A percentile compares a stretch with the other conserved stretches of the same genome.
Evolutionary conservation across 1,139 yeast species (phyloP).

Genomic region (Lodderomyces beijingensis): DNA sequence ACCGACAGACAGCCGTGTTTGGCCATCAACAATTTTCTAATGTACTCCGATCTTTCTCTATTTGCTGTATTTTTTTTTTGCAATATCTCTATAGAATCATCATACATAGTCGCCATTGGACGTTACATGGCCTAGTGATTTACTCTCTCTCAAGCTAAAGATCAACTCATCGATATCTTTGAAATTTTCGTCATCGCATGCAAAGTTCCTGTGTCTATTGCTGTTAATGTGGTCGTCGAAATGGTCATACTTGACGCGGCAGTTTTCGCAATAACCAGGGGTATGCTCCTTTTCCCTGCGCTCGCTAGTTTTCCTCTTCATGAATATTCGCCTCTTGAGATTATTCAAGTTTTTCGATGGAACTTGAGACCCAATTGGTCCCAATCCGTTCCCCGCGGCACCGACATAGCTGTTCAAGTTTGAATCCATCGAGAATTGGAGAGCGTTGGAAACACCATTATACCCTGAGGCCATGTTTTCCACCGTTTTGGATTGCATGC

Average conservation of each 20-base stretch:
- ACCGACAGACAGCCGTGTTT: conserved; percentile 1
- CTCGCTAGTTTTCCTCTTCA: conserved; percentile 34
- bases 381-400: conserved; percentile 61
- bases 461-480: conserved; percentile 78
- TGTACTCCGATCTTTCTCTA: no score
- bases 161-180: conserved; percentile 71
- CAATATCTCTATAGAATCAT: no score
- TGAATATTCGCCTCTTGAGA: conserved; percentile 49
- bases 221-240: conserved; percentile 73
- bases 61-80: neutral
- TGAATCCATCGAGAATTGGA: conserved; percentile 42
- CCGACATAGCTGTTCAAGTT: conserved; percentile 32
- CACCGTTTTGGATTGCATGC: conserved; percentile 29
- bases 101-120: conserved; percentile 39
- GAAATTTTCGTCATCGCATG: conserved; percentile 68
- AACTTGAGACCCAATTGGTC: conserved; percentile 63
- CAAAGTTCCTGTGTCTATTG: conserved; percentile 76
- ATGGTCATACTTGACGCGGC: conserved; percentile 79
- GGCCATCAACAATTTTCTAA: no score
- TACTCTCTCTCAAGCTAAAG: conserved; percentile 40
- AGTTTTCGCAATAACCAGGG: conserved; percentile 90
- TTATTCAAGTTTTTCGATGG: conserved; percentile 63
- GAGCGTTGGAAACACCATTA: conserved; percentile 53
- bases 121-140: conserved; percentile 37
- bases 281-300: conserved; percentile 48